phyloP scores from a whole-genome alignment of 345 rosid genomes.

The Eucalyptus albens region DNA sequence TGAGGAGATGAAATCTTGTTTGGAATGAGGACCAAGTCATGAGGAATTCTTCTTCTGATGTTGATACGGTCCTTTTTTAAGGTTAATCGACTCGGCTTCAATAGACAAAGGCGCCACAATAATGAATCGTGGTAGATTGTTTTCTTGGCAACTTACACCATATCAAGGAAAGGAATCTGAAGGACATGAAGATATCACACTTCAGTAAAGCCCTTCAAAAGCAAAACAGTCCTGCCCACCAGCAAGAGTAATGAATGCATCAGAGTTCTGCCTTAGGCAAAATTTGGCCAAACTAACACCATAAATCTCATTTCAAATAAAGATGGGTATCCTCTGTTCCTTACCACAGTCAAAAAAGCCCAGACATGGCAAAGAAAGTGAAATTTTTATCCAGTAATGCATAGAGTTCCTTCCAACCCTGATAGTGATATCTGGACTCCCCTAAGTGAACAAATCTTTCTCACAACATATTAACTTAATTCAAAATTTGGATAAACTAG shows the following conservation, averaged over 20 bases:
- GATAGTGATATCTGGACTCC: background rate
- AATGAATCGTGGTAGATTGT: background rate
- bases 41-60: background rate
- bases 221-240: background rate
- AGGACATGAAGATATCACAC: background rate
- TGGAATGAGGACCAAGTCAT: background rate
- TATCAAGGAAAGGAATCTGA: background rate
- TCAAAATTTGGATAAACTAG: background rate
- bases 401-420: background rate
- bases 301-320: background rate
- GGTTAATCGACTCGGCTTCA: background rate
- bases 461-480: background rate
- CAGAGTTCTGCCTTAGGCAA: background rate
- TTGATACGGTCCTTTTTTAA: background rate
- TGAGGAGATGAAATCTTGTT: background rate
- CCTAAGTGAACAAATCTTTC: background rate
- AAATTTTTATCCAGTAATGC: background rate
- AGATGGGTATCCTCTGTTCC: background rate
- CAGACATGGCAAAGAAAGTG: background rate
- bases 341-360: background rate
- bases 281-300: background rate
- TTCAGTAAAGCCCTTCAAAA: background rate
- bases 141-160: background rate
- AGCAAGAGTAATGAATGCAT: background rate
- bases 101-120: background rate